These are phyloP conservation scores for Aspergillus bridgeri DNA, from an alignment of 495 filamentous ascomycete species.

Conservation along the genomic window DNA sequence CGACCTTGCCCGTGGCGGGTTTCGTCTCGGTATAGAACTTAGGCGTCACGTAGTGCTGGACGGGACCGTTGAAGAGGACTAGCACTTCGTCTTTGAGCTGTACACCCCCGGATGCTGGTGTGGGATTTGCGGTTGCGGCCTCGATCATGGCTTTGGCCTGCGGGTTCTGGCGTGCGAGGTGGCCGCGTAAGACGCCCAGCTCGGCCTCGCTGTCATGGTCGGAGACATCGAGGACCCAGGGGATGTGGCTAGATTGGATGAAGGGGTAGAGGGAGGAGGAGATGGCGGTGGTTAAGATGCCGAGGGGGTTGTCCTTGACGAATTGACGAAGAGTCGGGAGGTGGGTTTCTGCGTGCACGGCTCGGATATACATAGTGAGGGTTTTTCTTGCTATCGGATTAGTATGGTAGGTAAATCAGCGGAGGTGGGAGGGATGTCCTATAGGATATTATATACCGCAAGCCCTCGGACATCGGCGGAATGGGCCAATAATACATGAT, in stretches of 20 bases:
- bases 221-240: conserved; percentile 50
- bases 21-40: conserved; percentile 59
- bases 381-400: too few relatives aligned
- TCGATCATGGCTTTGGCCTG: conserved; percentile 56
- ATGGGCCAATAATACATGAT: too few relatives aligned
- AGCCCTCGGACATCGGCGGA: too few relatives aligned
- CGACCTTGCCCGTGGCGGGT: conserved; percentile 52
- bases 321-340: conserved; percentile 42
- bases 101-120: background rate
- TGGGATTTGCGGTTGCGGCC: conserved; percentile 10
- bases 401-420: too few relatives aligned
- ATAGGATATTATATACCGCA: too few relatives aligned
- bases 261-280: conserved; percentile 39
- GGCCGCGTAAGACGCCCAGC: conserved; percentile 45
- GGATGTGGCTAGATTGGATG: conserved; percentile 54
- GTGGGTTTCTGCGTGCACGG: conserved; percentile 42
- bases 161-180: conserved; percentile 54
- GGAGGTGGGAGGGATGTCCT: too few relatives aligned
- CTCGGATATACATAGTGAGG: conserved; percentile 46
- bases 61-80: conserved; percentile 50
- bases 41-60: conserved; percentile 57
- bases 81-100: conserved; percentile 32
- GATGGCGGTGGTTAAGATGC: conserved; percentile 53
- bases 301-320: conserved; percentile 51
- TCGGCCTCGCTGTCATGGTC: conserved; percentile 23